A percentile compares a stretch with the other conserved stretches of the same genome.
These are phyloP conservation scores for Linum lewisii DNA, from an alignment of 345 rosid genomes.

Conservation along the genomic window DNA sequence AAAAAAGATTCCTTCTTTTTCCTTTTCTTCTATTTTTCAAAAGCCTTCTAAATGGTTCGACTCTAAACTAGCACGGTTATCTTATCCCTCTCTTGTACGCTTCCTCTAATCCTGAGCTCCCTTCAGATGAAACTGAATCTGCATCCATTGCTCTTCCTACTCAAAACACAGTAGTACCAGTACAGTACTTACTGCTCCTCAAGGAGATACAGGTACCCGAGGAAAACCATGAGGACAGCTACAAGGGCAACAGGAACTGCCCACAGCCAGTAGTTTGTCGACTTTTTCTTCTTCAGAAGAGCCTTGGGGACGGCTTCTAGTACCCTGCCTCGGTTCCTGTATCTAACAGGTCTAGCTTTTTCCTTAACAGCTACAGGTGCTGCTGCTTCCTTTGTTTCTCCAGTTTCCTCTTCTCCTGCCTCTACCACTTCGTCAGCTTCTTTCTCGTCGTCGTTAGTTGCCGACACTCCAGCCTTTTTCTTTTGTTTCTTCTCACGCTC, in stretches of 20 bases:
- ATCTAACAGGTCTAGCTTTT: conserved; percentile 25
- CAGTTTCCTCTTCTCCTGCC: conserved; percentile 41
- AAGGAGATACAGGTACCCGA: conserved; percentile 39
- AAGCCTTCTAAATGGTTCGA: too few relatives aligned
- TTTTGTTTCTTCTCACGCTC: conserved; percentile 81
- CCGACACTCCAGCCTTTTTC: conserved; percentile 47
- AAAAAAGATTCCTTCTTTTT: neutral
- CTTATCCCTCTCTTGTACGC: neutral
- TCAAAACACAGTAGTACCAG: neutral
- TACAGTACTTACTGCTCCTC: neutral
- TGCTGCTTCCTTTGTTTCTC: conserved; percentile 29
- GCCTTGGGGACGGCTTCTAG: conserved; percentile 57
- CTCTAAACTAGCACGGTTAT: neutral
- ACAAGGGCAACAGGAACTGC: conserved; percentile 47
- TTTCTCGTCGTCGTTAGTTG: conserved; percentile 34
- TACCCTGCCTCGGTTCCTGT: conserved; percentile 46
- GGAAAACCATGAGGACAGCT: conserved; percentile 31
- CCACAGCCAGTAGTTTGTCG: conserved; percentile 61
- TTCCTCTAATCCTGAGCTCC: neutral
- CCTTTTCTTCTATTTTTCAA: neutral
- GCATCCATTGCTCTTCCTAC: neutral
- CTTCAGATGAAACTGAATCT: neutral
- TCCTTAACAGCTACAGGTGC: conserved; percentile 29
- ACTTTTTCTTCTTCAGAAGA: conserved; percentile 59
- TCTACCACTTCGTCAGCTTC: conserved; percentile 36